Base-by-base conservation (phyloP, 768 basidiomycete genomes). In the Artomyces pyxidatus region DNA sequence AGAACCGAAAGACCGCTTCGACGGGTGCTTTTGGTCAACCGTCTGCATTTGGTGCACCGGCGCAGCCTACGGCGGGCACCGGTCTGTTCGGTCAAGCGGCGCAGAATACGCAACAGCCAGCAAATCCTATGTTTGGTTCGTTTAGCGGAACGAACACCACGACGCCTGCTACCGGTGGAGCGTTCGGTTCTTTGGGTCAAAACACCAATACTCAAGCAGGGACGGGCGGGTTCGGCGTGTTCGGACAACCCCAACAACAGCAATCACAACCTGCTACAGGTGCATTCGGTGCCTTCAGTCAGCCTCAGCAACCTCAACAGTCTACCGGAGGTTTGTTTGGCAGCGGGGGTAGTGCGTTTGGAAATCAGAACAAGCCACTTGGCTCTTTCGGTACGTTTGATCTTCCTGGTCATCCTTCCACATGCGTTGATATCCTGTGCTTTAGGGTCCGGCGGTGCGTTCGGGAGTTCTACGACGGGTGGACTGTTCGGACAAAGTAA, bases 1-100 rank as follows among this genome's bases (percentile, higher is more conserved):
- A 72, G 40, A 68, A 68, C 30, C 64, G 74, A 19, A 77, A 76
- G 52, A 68, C 71, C 1, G 59, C 56, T 4, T 27, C 60, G 11
- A 54, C 37, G 17, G 40, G 56, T 2, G 57, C 59, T 9, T 72
- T 71, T 47, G 67, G 66, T 10, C 51, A 50, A 14, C 59, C 67
- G 23, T 21, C 60, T 14, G 49, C 63, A 9, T 71, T 72, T 37
- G 70, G 67, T 12, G 50, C 55, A 7, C 49, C 63, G 17, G 48
- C 61, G 8, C 60, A 59, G 21, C 56, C 61, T 4, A 19, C 57
- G 3, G 28, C 60, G 12, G 25, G 56, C 19, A 59, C 56, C 11
- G 59, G 54, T 30, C 22, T 67, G 5, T 65, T 68, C 48, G 65
- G 68, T 8, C 65, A 59, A n/a, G n/a, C n/a, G 23, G 51, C 60